Base-by-base conservation (phyloP, 2,329 filamentous ascomycete species). In the Mycocentrospora acerina region DNA sequence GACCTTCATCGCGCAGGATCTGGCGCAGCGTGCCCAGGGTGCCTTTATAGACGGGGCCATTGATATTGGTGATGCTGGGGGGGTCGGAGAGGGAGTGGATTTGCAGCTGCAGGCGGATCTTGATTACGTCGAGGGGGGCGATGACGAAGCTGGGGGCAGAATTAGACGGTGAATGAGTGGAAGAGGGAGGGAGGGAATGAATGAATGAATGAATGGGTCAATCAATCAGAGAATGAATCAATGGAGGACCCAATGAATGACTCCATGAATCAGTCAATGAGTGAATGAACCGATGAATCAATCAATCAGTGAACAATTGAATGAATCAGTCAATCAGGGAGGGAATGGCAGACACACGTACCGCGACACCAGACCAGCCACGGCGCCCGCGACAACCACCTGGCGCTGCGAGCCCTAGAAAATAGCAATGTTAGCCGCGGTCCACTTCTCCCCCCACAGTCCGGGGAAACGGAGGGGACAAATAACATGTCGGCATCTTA, bases 101-200 rank as follows among this genome's bases (percentile, higher is more conserved):
- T 69, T 97, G 93, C 13, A 98, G 82, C 67, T 98, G 93, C 30
- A 97, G 83, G 31, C 93, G 88, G 71, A 98, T 98, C 75, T 98
- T 97, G 71, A 97, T 83, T 48, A 98, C 93, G 69, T 98, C 93
- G 53, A 98, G 86, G 36, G 93, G 93, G 13, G 93, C 89, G 64
- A 97, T 85, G 62, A 93, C 81, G 75, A 98, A 97, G 65, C 88
- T 90, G 55, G 27, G 11, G 29, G 12, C 18, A 35, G 24, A 10
- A 12, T 33, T 33, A 14, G 28, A 28, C 11, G 7, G 24, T 33
- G 19, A 46, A 32, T 29, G 29, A n/a, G n/a, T 3, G 12, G 22
- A 26, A 36, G 24, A 19, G 24, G 17, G 13, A 27, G 29, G 17
- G 13, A 14, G 32, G 8, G n/a, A 30, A 28, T 15, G 14, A 7